These are phyloP conservation scores for Schizochytrium sp. DNA, from an alignment of 108 stramenopile species.

Conservation along the genomic window DNA sequence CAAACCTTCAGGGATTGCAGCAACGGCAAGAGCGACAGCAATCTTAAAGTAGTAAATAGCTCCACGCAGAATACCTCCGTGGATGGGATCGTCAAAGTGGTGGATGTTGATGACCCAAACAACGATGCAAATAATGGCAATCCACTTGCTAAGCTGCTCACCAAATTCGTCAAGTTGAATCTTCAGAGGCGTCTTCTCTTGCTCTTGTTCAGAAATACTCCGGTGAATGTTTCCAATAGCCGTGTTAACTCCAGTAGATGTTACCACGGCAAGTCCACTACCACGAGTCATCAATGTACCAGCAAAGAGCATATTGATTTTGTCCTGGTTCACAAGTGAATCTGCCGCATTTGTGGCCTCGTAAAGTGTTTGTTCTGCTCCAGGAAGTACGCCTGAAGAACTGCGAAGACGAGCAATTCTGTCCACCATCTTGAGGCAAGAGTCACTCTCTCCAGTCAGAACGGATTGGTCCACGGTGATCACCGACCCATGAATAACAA, in stretches of 20 bases:
- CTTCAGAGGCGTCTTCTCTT: conserved; percentile 90
- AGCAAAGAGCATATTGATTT: conserved; percentile 90
- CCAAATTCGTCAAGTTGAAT: conserved; percentile 96
- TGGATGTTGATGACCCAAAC: conserved; percentile 92
- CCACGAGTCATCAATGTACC: conserved; percentile 94
- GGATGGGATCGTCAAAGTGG: conserved; percentile 86
- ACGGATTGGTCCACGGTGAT: conserved; percentile 70
- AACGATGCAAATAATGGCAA: conserved; percentile 89
- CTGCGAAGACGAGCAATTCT: conserved; percentile 64
- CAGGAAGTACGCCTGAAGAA: neutral
- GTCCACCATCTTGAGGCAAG: conserved; percentile 71
- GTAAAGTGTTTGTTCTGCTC: neutral
- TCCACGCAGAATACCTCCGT: conserved; percentile 86
- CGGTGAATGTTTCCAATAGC: conserved; percentile 95
- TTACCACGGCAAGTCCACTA: conserved; percentile 88
- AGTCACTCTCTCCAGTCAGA: conserved; percentile 75
- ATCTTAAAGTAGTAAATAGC: conserved; percentile 87
- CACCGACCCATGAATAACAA: conserved; percentile 47
- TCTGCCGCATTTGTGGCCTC: neutral
- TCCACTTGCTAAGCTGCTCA: conserved; percentile 84
- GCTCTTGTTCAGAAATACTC: conserved; percentile 83
- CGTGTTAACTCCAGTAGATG: conserved; percentile 90
- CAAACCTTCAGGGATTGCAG: conserved; percentile 95
- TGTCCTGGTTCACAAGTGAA: conserved; percentile 75
- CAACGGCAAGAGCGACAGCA: conserved; percentile 96